These are phyloP conservation scores for Coemansia sp. DNA, from an alignment of 192 early-diverging fungal genomes.

Conservation along the genomic window DNA sequence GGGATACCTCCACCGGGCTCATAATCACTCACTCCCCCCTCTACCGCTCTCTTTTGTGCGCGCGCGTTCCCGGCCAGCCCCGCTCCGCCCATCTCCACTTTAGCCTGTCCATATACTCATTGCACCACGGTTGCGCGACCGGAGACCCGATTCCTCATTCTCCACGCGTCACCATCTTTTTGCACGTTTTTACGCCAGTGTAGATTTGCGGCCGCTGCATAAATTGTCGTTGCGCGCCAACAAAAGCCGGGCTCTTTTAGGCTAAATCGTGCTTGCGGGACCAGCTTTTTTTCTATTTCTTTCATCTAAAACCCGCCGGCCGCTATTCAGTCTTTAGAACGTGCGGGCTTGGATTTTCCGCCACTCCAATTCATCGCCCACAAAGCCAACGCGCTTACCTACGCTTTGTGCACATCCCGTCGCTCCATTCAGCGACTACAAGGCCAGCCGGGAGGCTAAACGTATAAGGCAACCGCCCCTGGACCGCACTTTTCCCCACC, in stretches of 20 bases:
- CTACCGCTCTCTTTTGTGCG: too few species aligned
- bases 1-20: background rate
- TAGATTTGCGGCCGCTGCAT: background rate
- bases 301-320: background rate
- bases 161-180: background rate
- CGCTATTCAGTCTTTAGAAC: background rate
- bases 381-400: background rate
- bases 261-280: background rate
- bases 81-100: background rate
- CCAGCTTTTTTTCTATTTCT: background rate
- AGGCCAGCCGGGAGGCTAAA: too few species aligned
- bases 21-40: constrained; percentile 4
- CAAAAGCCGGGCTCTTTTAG: background rate
- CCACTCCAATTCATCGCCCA: background rate
- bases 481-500: too few species aligned
- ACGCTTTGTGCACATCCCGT: background rate
- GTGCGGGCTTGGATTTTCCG: constrained; percentile 1
- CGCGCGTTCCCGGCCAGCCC: background rate
- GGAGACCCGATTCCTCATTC: background rate
- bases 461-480: too few species aligned
- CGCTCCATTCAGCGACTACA: too few species aligned
- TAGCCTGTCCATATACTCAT: background rate
- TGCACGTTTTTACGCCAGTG: background rate
- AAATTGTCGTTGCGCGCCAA: background rate
- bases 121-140: background rate